Base-by-base conservation (phyloP, 805 yeast species). In the Ogataea methanolica region DNA sequence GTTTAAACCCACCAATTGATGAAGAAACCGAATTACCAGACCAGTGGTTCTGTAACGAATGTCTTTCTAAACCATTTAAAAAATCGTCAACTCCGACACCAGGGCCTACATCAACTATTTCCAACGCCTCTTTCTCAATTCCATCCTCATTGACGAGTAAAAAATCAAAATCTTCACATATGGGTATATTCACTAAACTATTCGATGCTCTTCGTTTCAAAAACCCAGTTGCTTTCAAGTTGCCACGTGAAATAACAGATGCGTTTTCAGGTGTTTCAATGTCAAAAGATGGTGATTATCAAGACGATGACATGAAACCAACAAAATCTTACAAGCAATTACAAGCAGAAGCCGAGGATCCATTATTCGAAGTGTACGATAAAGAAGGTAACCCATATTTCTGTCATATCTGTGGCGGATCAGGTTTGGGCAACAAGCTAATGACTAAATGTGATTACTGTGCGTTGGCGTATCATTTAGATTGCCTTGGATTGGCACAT, bases 1-100 rank as follows among this genome's bases (percentile, higher is more conserved):
- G 99, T 64, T 78, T 92, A 50, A 85, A 88, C 58, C 98, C 98
- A 3, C 98, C 99, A 0, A 68, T 84, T 33, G 88, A 85, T 55
- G 89, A 85, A 38, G 74, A 77, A 11, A 26, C 31, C 43, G 62
- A 75, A 36, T 67, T 88, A 7, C 98, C 98, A 0, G 96, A 86
- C 35, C 85, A 81, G 51, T 92, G 99, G 99, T 81, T 75, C 55
- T 92, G 99, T 68, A 75, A 76, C 15, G 88, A 85, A 58, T 92
- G 99, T 66, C 56, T 61, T 14, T 74, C 78, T 17, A 75, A 75
- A 48, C 62, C 66, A 39, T 44, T 35, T 14, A 48, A 49, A 21
- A 45, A 48, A 6, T 31, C 36, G 14, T 19, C 23, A 15, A 19
- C 19, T 9, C 31, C 31, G 3, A 26, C 31, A 26, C 31, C 31